Conservation (phyloP, 106 monocot species). For the Allium cepa region DNA sequence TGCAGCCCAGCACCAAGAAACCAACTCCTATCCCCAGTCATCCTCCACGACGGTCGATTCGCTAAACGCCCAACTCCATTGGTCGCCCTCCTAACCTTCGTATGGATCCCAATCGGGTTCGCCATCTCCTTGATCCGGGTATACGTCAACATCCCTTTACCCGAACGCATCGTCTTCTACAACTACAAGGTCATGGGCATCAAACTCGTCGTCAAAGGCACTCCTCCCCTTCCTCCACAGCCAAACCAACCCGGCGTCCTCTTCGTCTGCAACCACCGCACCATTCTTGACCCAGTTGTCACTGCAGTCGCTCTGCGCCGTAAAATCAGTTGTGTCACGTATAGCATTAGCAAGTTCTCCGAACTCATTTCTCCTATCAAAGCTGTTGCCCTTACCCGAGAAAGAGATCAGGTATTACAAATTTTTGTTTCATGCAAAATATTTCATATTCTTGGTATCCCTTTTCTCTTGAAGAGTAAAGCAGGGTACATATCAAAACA, state of each 20-base stretch:
- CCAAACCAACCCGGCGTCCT: constrained; percentile 60
- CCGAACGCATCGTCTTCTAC: constrained; percentile 56
- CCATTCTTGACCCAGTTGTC: constrained; percentile 80
- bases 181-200: constrained; percentile 52
- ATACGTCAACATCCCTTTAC: constrained; percentile 59
- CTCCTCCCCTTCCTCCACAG: constrained; percentile 30
- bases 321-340: constrained; percentile 77
- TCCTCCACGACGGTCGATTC: constrained; percentile 91
- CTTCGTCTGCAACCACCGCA: constrained; percentile 94
- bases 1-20: constrained; percentile 18
- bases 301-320: constrained; percentile 66
- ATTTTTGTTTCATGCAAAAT: too few relatives aligned
- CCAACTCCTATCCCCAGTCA: constrained; percentile 51
- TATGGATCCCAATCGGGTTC: constrained; percentile 83
- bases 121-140: constrained; percentile 54
- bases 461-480: too few relatives aligned
- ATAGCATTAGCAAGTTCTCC: constrained; percentile 80
- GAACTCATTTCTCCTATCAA: constrained; percentile 86
- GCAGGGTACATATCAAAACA: too few relatives aligned
- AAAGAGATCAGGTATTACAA: constrained; percentile 17
- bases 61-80: constrained; percentile 70
- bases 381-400: constrained; percentile 62
- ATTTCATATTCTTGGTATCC: too few relatives aligned
- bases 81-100: constrained; percentile 56
- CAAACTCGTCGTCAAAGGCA: constrained; percentile 51